A percentile compares a stretch with the other conserved stretches of the same genome.
Conservation (phyloP, 495 filamentous ascomycete genomes). For the Ramalina intermedia region DNA sequence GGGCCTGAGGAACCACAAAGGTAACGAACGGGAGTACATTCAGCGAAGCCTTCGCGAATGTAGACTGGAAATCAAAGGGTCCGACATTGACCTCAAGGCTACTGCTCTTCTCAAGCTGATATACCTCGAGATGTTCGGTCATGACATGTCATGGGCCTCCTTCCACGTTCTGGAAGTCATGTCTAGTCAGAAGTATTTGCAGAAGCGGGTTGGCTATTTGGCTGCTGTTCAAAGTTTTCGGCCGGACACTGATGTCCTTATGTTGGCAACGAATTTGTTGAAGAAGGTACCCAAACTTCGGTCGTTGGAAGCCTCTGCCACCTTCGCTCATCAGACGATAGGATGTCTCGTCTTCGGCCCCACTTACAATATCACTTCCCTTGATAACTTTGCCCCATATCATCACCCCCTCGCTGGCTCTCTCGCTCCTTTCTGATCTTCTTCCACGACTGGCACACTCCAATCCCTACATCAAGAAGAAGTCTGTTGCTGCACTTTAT, state of each 20-base stretch:
- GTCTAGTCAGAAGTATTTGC: slow-evolving; percentile 84
- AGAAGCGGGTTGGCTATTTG: slow-evolving; percentile 93
- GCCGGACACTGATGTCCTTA: slow-evolving; percentile 87
- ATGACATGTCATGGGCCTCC: slow-evolving; percentile 99
- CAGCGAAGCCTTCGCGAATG: slow-evolving; percentile 87
- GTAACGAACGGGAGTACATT: slow-evolving; percentile 85
- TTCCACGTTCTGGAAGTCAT: slow-evolving; percentile 98
- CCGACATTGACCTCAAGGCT: slow-evolving; percentile 95
- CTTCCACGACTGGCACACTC: slow-evolving; percentile 77
- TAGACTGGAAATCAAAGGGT: slow-evolving; percentile 70
- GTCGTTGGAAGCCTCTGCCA: not conserved
- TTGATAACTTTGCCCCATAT: slow-evolving; percentile 81
- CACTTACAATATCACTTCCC: slow-evolving; percentile 67
- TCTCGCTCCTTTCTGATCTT: slow-evolving; percentile 74
- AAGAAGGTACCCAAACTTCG: slow-evolving; percentile 58
- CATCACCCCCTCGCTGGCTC: slow-evolving; percentile 76
- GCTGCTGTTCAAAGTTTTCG: slow-evolving; percentile 92
- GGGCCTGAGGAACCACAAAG: slow-evolving; percentile 86
- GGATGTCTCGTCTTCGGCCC: slow-evolving; percentile 66
- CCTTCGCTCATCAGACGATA: slow-evolving; percentile 19
- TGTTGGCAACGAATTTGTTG: slow-evolving; percentile 91
- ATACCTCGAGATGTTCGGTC: slow-evolving; percentile 96
- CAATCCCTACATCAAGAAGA: slow-evolving; percentile 72
- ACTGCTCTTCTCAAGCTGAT: slow-evolving; percentile 88
- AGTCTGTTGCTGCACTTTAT: slow-evolving; percentile 87